Evolutionary conservation across 164 flowering plant genomes (phyloP).

Genomic region (Buxus sempervirens): DNA sequence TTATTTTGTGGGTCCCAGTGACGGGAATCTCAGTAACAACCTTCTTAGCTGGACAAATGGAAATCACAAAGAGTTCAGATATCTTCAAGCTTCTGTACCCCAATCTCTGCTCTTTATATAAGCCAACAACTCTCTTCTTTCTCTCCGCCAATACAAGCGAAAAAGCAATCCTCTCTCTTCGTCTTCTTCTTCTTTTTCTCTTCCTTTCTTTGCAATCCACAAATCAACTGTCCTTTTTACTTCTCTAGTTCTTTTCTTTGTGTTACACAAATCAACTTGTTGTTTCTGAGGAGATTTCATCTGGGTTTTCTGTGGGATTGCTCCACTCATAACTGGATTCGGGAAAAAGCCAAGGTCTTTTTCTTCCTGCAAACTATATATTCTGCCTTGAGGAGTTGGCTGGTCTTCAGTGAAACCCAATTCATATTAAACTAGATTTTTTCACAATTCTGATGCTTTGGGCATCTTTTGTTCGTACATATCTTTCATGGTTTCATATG

Average conservation of each 20-base stretch:
- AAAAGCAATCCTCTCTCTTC: no score
- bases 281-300: background rate
- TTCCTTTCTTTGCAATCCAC: background rate
- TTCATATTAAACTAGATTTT: no score
- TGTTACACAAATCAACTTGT: background rate
- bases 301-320: conserved; percentile 7
- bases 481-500: no score
- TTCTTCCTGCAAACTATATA: background rate
- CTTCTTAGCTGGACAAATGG: conserved; percentile 4
- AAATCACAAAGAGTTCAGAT: background rate
- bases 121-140: conserved; percentile 2
- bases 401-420: background rate
- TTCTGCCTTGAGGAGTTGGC: background rate
- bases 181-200: background rate
- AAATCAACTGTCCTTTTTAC: background rate
- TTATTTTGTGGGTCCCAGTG: conserved; percentile 13
- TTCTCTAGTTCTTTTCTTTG: background rate
- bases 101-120: conserved; percentile 1
- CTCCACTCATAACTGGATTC: no score
- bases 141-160: background rate
- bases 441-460: background rate
- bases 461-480: background rate
- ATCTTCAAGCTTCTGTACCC: background rate
- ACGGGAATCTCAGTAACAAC: conserved; percentile 30
- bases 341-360: no score